A percentile compares a stretch with the other conserved stretches of the same genome.
These are phyloP conservation scores for Leptographium radiaticola DNA, from an alignment of 2,329 filamentous ascomycete genomes.

Conservation along the genomic window DNA sequence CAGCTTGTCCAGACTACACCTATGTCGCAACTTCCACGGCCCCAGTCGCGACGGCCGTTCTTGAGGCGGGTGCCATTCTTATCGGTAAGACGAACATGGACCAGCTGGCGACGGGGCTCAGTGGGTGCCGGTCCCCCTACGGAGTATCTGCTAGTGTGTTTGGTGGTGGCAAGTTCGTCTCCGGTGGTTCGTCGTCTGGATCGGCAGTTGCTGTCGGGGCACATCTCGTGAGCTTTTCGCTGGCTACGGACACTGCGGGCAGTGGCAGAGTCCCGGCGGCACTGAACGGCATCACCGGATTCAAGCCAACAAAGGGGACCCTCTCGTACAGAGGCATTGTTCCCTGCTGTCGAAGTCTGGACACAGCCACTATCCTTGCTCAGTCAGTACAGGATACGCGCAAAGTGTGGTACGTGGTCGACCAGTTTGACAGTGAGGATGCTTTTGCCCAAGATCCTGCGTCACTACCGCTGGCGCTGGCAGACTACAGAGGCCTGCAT, in stretches of 20 bases:
- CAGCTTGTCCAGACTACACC: constrained; percentile 33
- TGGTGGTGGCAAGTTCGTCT: constrained; percentile 19
- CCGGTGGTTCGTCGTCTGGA: constrained; percentile 43
- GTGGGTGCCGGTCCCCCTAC: constrained; percentile 27
- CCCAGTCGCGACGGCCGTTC: constrained; percentile 30
- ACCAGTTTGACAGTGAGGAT: constrained; percentile 31
- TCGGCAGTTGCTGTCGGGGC: constrained; percentile 40
- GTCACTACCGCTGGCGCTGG: constrained; percentile 10
- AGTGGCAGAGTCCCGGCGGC: constrained; percentile 38
- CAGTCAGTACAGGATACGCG: constrained; percentile 26
- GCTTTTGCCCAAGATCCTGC: constrained; percentile 31
- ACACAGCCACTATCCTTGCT: constrained; percentile 7
- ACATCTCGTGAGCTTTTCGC: constrained; percentile 37
- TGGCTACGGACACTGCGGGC: constrained; percentile 45
- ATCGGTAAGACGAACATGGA: constrained; percentile 48
- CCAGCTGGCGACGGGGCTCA: constrained; percentile 48
- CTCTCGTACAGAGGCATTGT: constrained; percentile 30
- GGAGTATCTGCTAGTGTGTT: constrained; percentile 36
- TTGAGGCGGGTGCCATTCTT: constrained; percentile 34
- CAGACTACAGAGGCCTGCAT: constrained; percentile 12
- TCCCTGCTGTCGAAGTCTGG: constrained; percentile 5
- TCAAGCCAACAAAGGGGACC: constrained; percentile 36
- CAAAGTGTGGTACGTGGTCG: constrained; percentile 32
- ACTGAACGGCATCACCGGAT: constrained; percentile 40
- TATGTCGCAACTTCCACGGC: constrained; percentile 33